A percentile compares a stretch with the other conserved stretches of the same genome.
Conservation (phyloP, 306 rosid species). For the Cucurbita ficifolia region DNA sequence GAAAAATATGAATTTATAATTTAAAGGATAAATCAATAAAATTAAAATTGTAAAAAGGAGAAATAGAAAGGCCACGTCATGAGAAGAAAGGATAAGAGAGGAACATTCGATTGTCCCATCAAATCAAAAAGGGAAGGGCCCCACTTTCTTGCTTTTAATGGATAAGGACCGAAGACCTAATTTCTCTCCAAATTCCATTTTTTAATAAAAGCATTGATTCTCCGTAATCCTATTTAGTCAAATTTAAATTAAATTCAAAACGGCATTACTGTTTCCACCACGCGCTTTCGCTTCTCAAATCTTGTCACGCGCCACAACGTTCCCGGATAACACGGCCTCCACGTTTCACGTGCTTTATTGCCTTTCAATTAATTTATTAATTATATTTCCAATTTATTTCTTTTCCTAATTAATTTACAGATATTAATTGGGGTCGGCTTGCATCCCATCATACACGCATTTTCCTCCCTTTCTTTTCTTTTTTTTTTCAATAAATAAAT, state of each 20-base stretch:
- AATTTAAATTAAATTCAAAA: neutral
- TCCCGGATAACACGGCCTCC: neutral
- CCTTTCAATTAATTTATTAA: neutral
- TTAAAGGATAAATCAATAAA: too few species aligned
- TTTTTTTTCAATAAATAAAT: too few species aligned
- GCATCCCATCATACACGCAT: neutral
- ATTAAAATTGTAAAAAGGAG: too few species aligned
- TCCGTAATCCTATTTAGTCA: neutral
- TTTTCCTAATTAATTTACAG: neutral
- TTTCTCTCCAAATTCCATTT: neutral
- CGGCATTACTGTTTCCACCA: neutral
- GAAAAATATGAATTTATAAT: too few species aligned
- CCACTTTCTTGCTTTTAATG: neutral
- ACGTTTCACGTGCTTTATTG: neutral
- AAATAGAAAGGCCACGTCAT: neutral
- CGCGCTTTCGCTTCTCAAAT: neutral
- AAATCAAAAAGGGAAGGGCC: neutral
- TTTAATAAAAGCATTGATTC: neutral
- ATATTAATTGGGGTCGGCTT: neutral
- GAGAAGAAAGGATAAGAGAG: neutral
- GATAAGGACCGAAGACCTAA: slow-evolving; percentile 6
- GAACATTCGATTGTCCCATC: slow-evolving; percentile 9
- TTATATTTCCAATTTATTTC: neutral
- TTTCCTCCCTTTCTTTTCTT: neutral
- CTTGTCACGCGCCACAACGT: neutral